These are phyloP conservation scores for Cryomyces minteri DNA, from an alignment of 495 filamentous ascomycete genomes.

Conservation along the genomic window DNA sequence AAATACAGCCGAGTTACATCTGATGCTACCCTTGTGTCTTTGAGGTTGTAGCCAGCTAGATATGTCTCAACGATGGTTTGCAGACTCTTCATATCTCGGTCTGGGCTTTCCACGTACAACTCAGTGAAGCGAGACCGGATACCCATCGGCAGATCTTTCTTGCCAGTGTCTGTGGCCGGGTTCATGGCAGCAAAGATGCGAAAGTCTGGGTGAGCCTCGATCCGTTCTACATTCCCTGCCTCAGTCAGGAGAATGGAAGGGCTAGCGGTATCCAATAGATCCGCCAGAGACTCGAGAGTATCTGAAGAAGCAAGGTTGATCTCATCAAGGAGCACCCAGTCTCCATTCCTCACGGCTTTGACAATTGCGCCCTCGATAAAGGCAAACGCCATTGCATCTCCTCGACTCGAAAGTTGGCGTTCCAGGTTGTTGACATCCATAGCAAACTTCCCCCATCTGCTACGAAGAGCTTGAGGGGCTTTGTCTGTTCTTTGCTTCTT, in stretches of 20 bases:
- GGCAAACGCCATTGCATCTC: slow-evolving; percentile 75
- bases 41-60: slow-evolving; percentile 44
- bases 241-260: slow-evolving; percentile 82
- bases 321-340: slow-evolving; percentile 97
- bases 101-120: slow-evolving; percentile 76
- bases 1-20: slow-evolving; percentile 77
- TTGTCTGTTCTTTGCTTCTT: slow-evolving; percentile 76
- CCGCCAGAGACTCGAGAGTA: slow-evolving; percentile 81
- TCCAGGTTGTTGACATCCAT: slow-evolving; percentile 62
- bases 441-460: slow-evolving; percentile 66
- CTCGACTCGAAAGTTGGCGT: slow-evolving; percentile 55
- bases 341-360: slow-evolving; percentile 77
- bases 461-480: slow-evolving; percentile 1
- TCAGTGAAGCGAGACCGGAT: slow-evolving; percentile 83
- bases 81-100: slow-evolving; percentile 66
- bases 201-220: slow-evolving; percentile 82
- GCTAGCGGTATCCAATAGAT: slow-evolving; percentile 44
- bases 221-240: slow-evolving; percentile 73
- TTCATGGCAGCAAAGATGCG: slow-evolving; percentile 98
- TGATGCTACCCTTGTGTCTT: slow-evolving; percentile 43
- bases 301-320: slow-evolving; percentile 93
- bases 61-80: slow-evolving; percentile 73
- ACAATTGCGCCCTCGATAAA: slow-evolving; percentile 94
- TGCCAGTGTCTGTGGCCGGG: slow-evolving; percentile 91
- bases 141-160: slow-evolving; percentile 75